Evolutionary conservation across 768 basidiomycete genomes (phyloP).

Genomic region (Cubamyces lactineus): DNA sequence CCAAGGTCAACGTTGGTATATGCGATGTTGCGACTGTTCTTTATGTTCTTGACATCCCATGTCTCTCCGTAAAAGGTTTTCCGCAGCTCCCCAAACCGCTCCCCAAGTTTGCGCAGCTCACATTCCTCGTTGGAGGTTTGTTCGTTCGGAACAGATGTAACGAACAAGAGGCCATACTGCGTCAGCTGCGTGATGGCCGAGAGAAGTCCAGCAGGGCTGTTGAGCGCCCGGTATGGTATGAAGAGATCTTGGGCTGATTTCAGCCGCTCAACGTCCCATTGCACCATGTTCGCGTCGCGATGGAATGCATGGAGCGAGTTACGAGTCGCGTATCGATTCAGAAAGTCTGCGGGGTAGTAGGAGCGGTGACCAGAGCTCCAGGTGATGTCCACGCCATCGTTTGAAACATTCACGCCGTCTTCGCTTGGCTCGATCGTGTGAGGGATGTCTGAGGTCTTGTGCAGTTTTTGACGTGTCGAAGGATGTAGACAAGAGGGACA

Average conservation of each 20-base stretch:
- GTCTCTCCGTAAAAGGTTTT: slow-evolving; percentile 87
- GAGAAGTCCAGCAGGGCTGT: slow-evolving; percentile 49
- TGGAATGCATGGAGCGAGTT: slow-evolving; percentile 46
- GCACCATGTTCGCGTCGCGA: slow-evolving; percentile 39
- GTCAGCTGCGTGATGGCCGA: slow-evolving; percentile 69
- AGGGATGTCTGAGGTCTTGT: slow-evolving; percentile 56
- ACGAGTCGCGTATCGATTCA: slow-evolving; percentile 50
- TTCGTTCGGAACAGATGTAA: slow-evolving; percentile 67
- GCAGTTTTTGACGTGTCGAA: slow-evolving; percentile 50
- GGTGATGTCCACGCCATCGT: slow-evolving; percentile 50
- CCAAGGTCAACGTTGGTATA: slow-evolving; percentile 91
- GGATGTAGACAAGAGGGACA: slow-evolving; percentile 59
- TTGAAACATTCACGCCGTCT: slow-evolving; percentile 45
- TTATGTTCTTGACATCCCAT: slow-evolving; percentile 85
- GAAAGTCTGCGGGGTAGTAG: slow-evolving; percentile 51
- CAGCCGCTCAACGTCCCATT: slow-evolving; percentile 53
- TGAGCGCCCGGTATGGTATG: slow-evolving; percentile 56
- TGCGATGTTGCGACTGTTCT: slow-evolving; percentile 85
- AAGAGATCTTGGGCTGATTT: slow-evolving; percentile 48
- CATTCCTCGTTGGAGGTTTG: slow-evolving; percentile 64
- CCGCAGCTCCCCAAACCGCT: slow-evolving; percentile 73
- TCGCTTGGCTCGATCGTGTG: slow-evolving; percentile 36
- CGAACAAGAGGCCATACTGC: slow-evolving; percentile 73
- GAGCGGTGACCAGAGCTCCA: slow-evolving; percentile 70
- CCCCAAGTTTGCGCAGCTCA: slow-evolving; percentile 67